These are phyloP conservation scores for Stevia rebaudiana DNA, from an alignment of 140 eudicot species.

Conservation along the genomic window DNA sequence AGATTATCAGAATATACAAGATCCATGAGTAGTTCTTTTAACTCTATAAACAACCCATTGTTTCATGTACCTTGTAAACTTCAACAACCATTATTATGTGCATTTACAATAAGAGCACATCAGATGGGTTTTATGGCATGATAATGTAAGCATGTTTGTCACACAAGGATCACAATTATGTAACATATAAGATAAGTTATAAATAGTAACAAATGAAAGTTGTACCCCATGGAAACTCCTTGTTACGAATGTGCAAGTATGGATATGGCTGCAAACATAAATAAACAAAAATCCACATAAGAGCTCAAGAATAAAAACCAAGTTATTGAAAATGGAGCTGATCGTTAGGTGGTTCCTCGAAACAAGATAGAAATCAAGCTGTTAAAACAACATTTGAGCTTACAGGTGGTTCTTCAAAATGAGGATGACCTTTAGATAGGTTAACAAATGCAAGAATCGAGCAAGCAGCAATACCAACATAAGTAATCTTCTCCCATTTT, in stretches of 20 bases:
- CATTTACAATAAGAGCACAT: neutral
- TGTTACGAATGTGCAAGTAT: conserved; percentile 89
- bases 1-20: too few species aligned
- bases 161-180: neutral
- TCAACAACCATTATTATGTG: too few species aligned
- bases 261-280: conserved; percentile 65
- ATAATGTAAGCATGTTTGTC: neutral
- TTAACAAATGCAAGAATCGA: conserved; percentile 43
- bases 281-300: neutral
- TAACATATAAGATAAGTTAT: neutral
- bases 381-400: neutral
- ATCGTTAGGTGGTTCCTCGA: neutral
- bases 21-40: too few species aligned
- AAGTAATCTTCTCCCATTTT: conserved; percentile 93
- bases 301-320: neutral
- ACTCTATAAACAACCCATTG: neutral
- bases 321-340: neutral
- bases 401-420: conserved; percentile 75
- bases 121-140: neutral
- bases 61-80: neutral
- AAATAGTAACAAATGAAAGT: neutral
- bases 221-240: conserved; percentile 99
- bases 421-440: conserved; percentile 89
- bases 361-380: neutral
- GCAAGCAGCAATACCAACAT: conserved; percentile 59